Base-by-base conservation (phyloP, 305 asterid genomes). In the Plantago coronopus region DNA sequence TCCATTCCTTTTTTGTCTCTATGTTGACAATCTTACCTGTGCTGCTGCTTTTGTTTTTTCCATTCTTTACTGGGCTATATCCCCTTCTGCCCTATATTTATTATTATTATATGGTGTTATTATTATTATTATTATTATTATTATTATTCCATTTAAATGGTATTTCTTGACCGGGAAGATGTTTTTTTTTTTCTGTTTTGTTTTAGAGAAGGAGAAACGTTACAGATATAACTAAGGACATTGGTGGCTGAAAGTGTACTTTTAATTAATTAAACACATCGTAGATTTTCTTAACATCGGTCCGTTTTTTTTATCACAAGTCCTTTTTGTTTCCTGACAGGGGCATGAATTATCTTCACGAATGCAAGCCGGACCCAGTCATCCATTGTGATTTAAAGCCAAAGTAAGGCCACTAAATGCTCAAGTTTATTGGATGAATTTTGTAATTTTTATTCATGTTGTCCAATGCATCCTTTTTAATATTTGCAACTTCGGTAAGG, bases 291-390 rank as follows among this genome's bases (percentile, higher is more conserved):
- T n/a, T n/a, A n/a, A n/a, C n/a, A n/a, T n/a, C n/a, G n/a, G n/a
- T n/a, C n/a, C n/a, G n/a, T n/a, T n/a, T n/a, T n/a, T n/a, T n/a
- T n/a, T n/a, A n/a, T n/a, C n/a, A n/a, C n/a, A n/a, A n/a, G n/a
- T n/a, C n/a, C n/a, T n/a, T n/a, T n/a, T n/a, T n/a, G n/a, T n/a
- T n/a, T 57, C 75, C 60, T 56, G 50, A 27, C 88, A 94, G 99
- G 89, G 99, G 96, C 65, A 83, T 94, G 99, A 89, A 84, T 75
- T 89, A 85, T 80, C 96, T 94, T 68, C 99, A 94, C 49, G 99
- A 88, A 64, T 85, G 99, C 83, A 94, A 87, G 84, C 97, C 97
- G 11, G 89, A 87, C 48, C 95, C 99, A 40, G 71, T 94, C 73
- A 85, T 94, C 69, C 99, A 94, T 78, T 87, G 97, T 69, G 89